Evolutionary conservation across 805 yeast species (phyloP), one percentile per base, ranked within the genome.

Genomic region (Saccharomycopsis javanensis): DNA sequence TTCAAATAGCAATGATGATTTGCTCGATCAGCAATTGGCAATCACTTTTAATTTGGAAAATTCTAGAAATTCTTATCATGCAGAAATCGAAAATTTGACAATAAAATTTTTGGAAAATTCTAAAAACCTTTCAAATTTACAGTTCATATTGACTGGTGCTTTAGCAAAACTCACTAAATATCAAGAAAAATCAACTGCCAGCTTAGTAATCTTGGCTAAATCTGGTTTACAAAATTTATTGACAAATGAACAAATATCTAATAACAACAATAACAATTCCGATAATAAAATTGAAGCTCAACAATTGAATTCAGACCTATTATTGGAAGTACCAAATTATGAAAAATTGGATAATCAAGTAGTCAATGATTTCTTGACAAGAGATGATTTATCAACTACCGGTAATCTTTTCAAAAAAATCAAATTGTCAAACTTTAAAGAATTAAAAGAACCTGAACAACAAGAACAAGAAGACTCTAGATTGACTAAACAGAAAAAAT

Each of bases 101-200:
- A 69, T 77, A 23, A 81, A 82, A 6, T 75, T 80, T 4, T 71
- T 87, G 60, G 69, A 72, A 1, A 77, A 77, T 60, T 88, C 83
- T 1, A 78, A 80, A 50, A 76, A 78, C 13, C 66, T 85, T 10
- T 81, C 90, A 0, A 78, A 80, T 1, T 75, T 89, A 51, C 72
- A 79, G 53, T 79, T 84, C 62, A 79, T 84, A 0, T 71, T 92
- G 51, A 86, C 97, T 1, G 98, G 98, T 63, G 87, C 94, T 57
- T 83, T 83, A 63, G 97, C 96, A 8, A 85, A 83, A 67, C 77
- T 94, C 66, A 92, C 98, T 3, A 87, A 87, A 68, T 88, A 74
- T 68, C 98, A 92, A 71, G 76, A 77, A 52, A 76, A 74, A 34
- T 80, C 83, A n/a, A 79, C 85, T 27, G 79, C 96, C 0, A 81